Conservation (phyloP, 2,329 filamentous ascomycete species). For the Apiospora koreana region DNA sequence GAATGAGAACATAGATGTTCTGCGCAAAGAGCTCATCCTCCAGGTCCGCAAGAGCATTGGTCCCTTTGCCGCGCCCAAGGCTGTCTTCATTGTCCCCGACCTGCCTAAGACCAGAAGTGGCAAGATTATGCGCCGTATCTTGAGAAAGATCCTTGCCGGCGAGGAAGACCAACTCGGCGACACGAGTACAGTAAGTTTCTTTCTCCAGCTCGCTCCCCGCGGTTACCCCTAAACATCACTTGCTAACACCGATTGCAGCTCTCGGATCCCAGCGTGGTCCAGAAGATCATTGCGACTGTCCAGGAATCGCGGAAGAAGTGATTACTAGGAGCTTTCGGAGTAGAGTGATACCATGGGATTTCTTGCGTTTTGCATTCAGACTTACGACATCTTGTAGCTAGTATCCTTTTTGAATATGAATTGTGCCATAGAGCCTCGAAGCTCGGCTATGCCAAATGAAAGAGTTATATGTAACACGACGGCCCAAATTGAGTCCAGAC, state of each 20-base stretch:
- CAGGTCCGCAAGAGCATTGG: conserved; percentile 98
- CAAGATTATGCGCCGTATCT: conserved; percentile 97
- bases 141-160: conserved; percentile 95
- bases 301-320: conserved; percentile 62
- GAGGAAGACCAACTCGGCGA: conserved; percentile 98
- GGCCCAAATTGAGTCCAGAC: not conserved
- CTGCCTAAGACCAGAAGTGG: conserved; percentile 96
- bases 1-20: conserved; percentile 72
- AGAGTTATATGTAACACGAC: not conserved
- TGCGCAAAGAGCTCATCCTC: conserved; percentile 90
- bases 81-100: conserved; percentile 86
- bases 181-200: conserved; percentile 74
- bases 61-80: conserved; percentile 95
- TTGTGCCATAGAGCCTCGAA: conserved; percentile 6
- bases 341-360: conserved; percentile 8
- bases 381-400: conserved; percentile 5
- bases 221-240: not conserved
- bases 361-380: not conserved
- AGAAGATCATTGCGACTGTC: conserved; percentile 84
- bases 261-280: conserved; percentile 85
- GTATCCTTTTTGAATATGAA: conserved; percentile 5
- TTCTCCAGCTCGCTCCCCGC: not conserved
- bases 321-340: conserved; percentile 17
- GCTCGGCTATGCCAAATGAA: conserved; percentile 3
- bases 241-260: conserved; percentile 52